Conservation (phyloP, 2,329 filamentous ascomycete genomes). For the Fusarium compactum region DNA sequence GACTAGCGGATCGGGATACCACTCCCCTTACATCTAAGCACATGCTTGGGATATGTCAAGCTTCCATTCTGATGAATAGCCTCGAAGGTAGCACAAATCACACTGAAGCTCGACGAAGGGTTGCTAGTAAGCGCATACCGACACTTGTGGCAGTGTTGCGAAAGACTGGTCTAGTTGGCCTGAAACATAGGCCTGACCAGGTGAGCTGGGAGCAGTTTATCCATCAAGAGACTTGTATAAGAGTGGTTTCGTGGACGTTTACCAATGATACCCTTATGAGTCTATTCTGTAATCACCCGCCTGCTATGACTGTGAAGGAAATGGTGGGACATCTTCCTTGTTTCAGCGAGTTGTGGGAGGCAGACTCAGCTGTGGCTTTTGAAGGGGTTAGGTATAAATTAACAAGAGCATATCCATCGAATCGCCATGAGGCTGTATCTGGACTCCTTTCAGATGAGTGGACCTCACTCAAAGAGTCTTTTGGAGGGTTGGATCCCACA, state of each 20-base stretch:
- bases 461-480: not conserved
- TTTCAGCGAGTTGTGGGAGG: slow-evolving; percentile 21
- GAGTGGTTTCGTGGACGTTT: slow-evolving; percentile 30
- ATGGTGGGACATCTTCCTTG: slow-evolving; percentile 35
- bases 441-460: slow-evolving; percentile 21
- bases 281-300: slow-evolving; percentile 28
- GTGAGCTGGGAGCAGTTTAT: slow-evolving; percentile 20
- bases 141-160: slow-evolving; percentile 12
- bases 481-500: not conserved
- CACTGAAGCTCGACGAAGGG: slow-evolving; percentile 7
- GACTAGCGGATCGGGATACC: not conserved
- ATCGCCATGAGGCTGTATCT: not conserved
- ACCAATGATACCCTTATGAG: slow-evolving; percentile 14
- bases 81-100: slow-evolving; percentile 19
- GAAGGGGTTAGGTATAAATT: not conserved
- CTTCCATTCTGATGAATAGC: slow-evolving; percentile 13
- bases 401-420: not conserved
- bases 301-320: slow-evolving; percentile 19
- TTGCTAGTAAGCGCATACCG: slow-evolving; percentile 16
- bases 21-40: slow-evolving; percentile 2
- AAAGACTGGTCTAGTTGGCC: not conserved
- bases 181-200: not conserved
- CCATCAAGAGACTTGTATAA: slow-evolving; percentile 32
- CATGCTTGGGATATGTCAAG: slow-evolving; percentile 30
- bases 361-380: slow-evolving; percentile 5